A percentile compares a stretch with the other conserved stretches of the same genome.
phyloP scores from a whole-genome alignment of 345 rosid genomes.

The Viola odorata region DNA sequence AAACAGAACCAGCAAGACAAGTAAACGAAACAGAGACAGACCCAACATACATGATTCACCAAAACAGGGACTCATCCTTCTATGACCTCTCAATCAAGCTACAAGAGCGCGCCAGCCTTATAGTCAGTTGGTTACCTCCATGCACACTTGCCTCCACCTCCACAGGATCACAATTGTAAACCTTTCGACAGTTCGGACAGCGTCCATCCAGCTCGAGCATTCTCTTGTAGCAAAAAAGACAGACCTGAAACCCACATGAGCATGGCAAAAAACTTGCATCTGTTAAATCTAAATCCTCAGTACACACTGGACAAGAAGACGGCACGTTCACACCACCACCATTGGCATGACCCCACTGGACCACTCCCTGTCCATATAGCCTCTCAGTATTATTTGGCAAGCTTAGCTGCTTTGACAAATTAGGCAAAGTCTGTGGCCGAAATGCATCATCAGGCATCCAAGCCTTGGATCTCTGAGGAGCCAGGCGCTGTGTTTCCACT shows the following conservation, averaged over 20 bases:
- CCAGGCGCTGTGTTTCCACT: conserved; percentile 24
- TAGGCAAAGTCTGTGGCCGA: conserved; percentile 78
- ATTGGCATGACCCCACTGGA: conserved; percentile 40
- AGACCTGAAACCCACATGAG: conserved; percentile 78
- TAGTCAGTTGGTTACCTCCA: conserved; percentile 46
- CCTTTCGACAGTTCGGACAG: conserved; percentile 94
- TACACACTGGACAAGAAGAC: conserved; percentile 51
- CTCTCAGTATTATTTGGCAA: conserved; percentile 35
- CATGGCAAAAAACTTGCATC: conserved; percentile 84
- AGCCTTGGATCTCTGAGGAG: conserved; percentile 42
- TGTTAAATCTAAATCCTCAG: conserved; percentile 76
- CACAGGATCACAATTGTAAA: conserved; percentile 44
- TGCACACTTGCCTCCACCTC: conserved; percentile 49
- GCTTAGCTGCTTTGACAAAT: conserved; percentile 63
- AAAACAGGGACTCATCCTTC: conserved; percentile 24
- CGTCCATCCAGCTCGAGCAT: conserved; percentile 81
- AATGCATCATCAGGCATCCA: conserved; percentile 82
- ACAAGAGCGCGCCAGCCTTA: conserved; percentile 63
- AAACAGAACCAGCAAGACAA: conserved; percentile 25
- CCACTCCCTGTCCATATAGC: conserved; percentile 37
- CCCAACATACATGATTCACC: conserved; percentile 34
- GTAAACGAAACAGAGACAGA: conserved; percentile 20
- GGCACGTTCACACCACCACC: conserved; percentile 22
- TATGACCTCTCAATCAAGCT: conserved; percentile 87
- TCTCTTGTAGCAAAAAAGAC: conserved; percentile 94